Evolutionary conservation across 2,329 filamentous ascomycete genomes (phyloP).

Genomic region (Hymenoscyphus albidus): DNA sequence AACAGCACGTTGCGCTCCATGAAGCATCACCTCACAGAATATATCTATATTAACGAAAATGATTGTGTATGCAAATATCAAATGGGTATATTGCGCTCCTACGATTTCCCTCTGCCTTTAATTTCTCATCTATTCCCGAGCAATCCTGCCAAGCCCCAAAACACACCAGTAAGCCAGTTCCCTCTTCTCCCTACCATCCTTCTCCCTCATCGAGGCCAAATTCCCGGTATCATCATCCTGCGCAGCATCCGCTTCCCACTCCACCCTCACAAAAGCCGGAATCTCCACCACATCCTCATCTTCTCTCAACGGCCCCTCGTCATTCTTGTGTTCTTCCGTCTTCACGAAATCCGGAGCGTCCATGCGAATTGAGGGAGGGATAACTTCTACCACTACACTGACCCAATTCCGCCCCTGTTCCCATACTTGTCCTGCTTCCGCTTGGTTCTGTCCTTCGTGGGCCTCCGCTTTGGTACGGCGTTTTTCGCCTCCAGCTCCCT

Average conservation of each 20-base stretch:
- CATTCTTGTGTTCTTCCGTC: slow-evolving; percentile 36
- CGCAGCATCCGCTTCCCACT: slow-evolving; percentile 73
- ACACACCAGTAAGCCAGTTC: slow-evolving; percentile 97
- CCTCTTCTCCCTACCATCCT: slow-evolving; percentile 68
- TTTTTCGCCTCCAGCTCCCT: slow-evolving; percentile 41
- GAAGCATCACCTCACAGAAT: no score
- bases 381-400: slow-evolving; percentile 85
- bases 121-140: slow-evolving; percentile 39
- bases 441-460: slow-evolving; percentile 46
- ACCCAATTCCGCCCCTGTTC: slow-evolving; percentile 93
- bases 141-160: slow-evolving; percentile 79
- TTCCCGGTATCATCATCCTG: slow-evolving; percentile 54
- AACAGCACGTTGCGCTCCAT: no score
- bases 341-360: slow-evolving; percentile 27
- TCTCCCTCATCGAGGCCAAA: slow-evolving; percentile 44
- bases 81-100: slow-evolving; percentile 31
- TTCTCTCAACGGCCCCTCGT: slow-evolving; percentile 48
- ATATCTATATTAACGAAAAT: background rate
- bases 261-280: slow-evolving; percentile 86
- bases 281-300: slow-evolving; percentile 73
- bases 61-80: slow-evolving; percentile 21
- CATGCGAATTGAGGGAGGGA: slow-evolving; percentile 48
- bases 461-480: slow-evolving; percentile 32
- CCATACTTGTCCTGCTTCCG: slow-evolving; percentile 94
- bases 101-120: background rate